Conservation (phyloP, 345 rosid species). For the sweet orange (Citrus sinensis) region DNA sequence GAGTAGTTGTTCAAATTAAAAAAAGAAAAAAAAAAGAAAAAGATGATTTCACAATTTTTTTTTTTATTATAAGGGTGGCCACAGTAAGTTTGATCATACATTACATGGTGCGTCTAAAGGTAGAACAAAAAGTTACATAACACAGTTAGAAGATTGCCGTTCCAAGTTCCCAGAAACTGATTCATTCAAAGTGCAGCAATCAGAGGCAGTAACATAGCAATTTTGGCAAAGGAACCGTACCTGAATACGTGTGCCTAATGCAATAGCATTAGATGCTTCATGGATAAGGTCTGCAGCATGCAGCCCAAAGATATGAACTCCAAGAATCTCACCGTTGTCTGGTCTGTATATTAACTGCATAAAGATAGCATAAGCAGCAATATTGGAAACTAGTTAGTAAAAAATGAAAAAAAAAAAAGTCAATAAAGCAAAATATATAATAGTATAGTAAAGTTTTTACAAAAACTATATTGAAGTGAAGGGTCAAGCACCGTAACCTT, state of each 20-base stretch:
- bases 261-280: slow-evolving; percentile 98
- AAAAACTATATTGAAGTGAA: neutral
- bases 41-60: neutral
- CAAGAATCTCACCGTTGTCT: slow-evolving; percentile 93
- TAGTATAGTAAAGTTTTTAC: neutral
- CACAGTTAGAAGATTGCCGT: neutral
- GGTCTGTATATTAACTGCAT: slow-evolving; percentile 95
- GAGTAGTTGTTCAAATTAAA: neutral
- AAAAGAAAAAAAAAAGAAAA: neutral
- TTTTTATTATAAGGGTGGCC: neutral
- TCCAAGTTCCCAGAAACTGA: neutral
- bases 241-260: slow-evolving; percentile 82
- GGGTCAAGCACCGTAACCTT: slow-evolving; percentile 50
- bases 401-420: neutral
- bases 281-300: slow-evolving; percentile 99
- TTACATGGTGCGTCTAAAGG: neutral
- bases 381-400: neutral
- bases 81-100: neutral
- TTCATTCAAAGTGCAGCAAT: neutral
- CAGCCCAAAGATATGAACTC: slow-evolving; percentile 95
- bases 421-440: neutral
- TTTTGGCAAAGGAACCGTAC: slow-evolving; percentile 29
- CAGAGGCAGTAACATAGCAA: neutral
- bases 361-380: slow-evolving; percentile 6
- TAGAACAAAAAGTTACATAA: neutral